Evolutionary conservation across 1,139 yeast species (phyloP), one percentile per base, ranked within the genome.

Genomic region (Candida neerlandica): DNA sequence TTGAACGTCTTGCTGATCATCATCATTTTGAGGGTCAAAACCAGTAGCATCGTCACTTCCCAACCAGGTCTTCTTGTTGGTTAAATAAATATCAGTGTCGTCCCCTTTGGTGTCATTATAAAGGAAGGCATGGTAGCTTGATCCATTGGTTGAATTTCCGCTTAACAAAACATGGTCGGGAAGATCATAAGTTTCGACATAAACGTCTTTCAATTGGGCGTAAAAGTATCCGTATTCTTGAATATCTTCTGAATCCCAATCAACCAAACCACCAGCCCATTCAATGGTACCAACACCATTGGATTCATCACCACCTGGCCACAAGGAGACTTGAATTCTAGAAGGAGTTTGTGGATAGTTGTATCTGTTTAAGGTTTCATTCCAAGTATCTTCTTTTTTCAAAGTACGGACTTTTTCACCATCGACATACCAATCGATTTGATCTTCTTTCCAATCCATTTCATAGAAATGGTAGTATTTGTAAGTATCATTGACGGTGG

Each of bases 241-340:
- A 53, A 90, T 82, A 67, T 90, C 97, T 5, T 75, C 67, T 30
- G 94, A 78, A 65, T 85, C 71, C 97, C 97, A 92, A 71, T 90
- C 80, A 51, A 91, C 82, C 5, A 62, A 71, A 63, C 97, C 98
- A 64, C 98, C 97, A 35, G 97, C 96, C 97, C 98, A 92, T 57
- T 81, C 86, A 55, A 85, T 77, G 15, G 97, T 92, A 65, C 97
- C 98, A 42, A 73, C 69, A 34, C 83, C 84, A 63, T 81, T 82
- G 44, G 75, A 59, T 23, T 82, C 70, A 53, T 78, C 80, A 52
- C 97, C 97, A 66, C 89, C 97, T 4, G 98, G 96, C 98, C 98
- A 92, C 54, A 92, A 67, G 5, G 58, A 57, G 44, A 57, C 70
- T 70, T 92, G 96, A 51, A 92, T 70, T 63, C 96, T 81, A 45